Percentiles rank a stretch among this genome's conserved stretches.
These are phyloP conservation scores for Astragalus membranaceus DNA, from an alignment of 306 rosid species.

Conservation along the genomic window DNA sequence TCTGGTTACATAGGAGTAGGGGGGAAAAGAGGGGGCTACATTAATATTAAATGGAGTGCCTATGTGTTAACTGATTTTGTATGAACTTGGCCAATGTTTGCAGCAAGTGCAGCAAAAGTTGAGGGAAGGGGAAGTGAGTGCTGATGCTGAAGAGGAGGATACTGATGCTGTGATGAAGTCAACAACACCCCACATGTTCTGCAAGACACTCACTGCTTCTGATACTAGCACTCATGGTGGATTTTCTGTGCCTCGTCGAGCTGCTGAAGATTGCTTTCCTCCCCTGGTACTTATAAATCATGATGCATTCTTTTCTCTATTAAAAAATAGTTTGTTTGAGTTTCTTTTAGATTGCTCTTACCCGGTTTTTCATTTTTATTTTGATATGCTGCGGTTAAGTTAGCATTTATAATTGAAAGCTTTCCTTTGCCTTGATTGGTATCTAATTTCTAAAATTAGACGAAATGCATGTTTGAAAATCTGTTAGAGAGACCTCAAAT, in stretches of 20 bases:
- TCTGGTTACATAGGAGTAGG: neutral
- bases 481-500: no score
- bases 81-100: neutral
- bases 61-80: constrained; percentile 6
- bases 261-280: constrained; percentile 96
- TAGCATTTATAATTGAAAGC: no score
- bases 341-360: neutral
- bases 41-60: neutral
- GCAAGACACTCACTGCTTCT: constrained; percentile 94
- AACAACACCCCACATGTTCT: constrained; percentile 88
- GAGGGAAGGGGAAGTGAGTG: constrained; percentile 43
- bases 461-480: neutral
- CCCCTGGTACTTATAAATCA: constrained; percentile 54
- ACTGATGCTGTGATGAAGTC: constrained; percentile 48
- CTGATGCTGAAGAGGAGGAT: constrained; percentile 59
- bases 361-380: neutral
- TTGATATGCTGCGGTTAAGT: neutral
- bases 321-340: neutral
- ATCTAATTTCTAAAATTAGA: no score
- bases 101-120: constrained; percentile 49
- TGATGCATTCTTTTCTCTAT: neutral
- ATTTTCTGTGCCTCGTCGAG: constrained; percentile 94
- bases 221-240: constrained; percentile 99
- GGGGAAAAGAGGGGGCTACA: neutral
- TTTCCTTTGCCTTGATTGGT: neutral